Conservation (phyloP, 768 basidiomycete species). For the Russula compacta region DNA sequence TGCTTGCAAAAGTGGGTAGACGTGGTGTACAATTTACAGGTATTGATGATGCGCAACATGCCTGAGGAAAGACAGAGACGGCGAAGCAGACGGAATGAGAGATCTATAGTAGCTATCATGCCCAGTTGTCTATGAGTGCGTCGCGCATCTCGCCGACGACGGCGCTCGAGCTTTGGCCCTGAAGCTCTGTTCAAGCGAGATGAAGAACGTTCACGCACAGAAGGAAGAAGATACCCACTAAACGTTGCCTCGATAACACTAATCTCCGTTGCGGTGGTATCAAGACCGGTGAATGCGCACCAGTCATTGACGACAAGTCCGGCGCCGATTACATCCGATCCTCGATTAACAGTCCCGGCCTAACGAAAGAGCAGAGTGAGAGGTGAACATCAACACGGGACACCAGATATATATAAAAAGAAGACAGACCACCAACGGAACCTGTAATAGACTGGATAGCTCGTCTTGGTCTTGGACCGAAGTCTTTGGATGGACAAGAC, state of each 20-base stretch:
- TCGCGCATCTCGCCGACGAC: slow-evolving; percentile 56
- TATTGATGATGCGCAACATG: slow-evolving; percentile 10
- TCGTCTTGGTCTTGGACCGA: slow-evolving; percentile 74
- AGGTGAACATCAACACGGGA: neutral
- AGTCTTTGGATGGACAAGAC: slow-evolving; percentile 80
- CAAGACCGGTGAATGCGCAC: slow-evolving; percentile 98
- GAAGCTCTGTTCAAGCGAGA: too few species aligned
- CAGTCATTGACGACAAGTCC: slow-evolving; percentile 53
- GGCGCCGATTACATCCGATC: too few species aligned
- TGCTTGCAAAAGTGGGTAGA: slow-evolving; percentile 4
- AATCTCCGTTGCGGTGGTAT: slow-evolving; percentile 99
- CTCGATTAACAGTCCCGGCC: slow-evolving; percentile 95
- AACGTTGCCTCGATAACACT: slow-evolving; percentile 97
- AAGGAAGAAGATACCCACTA: slow-evolving; percentile 47
- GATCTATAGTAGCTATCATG: slow-evolving; percentile 33
- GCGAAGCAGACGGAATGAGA: neutral
- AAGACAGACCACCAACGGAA: slow-evolving; percentile 81
- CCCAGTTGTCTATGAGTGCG: slow-evolving; percentile 72
- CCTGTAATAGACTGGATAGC: slow-evolving; percentile 84
- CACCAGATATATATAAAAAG: neutral
- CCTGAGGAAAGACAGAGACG: neutral
- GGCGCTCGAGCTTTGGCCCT: too few species aligned
- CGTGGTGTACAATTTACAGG: slow-evolving; percentile 16
- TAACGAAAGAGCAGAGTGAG: slow-evolving; percentile 26
- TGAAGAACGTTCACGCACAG: too few species aligned